Evolutionary conservation across 2,329 filamentous ascomycete species (phyloP).

Genomic region (Phaeosphaeria sp.): DNA sequence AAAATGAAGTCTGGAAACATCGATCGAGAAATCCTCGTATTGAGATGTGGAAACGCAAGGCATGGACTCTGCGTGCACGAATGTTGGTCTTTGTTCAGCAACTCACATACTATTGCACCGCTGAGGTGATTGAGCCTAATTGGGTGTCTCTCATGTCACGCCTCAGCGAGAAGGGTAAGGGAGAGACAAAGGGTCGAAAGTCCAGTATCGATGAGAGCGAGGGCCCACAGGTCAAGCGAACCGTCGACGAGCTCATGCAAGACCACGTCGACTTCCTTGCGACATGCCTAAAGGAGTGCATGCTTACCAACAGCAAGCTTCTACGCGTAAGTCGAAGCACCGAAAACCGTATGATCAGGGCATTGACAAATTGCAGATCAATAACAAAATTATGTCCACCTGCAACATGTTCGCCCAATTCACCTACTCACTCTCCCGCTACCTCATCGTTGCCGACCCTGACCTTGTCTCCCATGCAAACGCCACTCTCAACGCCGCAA

Average conservation of each 20-base stretch:
- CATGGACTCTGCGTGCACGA: slow-evolving; percentile 87
- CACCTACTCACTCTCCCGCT: slow-evolving; percentile 83
- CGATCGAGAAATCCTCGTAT: slow-evolving; percentile 74
- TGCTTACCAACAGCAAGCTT: slow-evolving; percentile 96
- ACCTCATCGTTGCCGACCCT: slow-evolving; percentile 82
- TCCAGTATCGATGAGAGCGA: slow-evolving; percentile 41
- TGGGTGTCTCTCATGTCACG: slow-evolving; percentile 94
- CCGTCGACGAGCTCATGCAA: slow-evolving; percentile 98
- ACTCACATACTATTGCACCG: slow-evolving; percentile 93
- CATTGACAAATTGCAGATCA: slow-evolving; percentile 68
- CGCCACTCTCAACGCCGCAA: slow-evolving; percentile 56
- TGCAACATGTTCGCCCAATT: slow-evolving; percentile 94
- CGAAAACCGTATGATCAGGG: background rate
- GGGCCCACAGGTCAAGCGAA: slow-evolving; percentile 65
- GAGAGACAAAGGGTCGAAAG: slow-evolving; percentile 53
- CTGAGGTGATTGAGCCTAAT: slow-evolving; percentile 97
- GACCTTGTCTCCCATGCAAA: slow-evolving; percentile 69
- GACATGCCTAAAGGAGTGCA: slow-evolving; percentile 97
- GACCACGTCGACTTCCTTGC: slow-evolving; percentile 98
- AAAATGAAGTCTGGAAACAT: slow-evolving; percentile 81
- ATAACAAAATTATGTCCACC: slow-evolving; percentile 95
- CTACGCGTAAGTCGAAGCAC: slow-evolving; percentile 69
- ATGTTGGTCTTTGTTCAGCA: slow-evolving; percentile 99
- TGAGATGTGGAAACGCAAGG: slow-evolving; percentile 90
- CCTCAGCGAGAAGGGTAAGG: slow-evolving; percentile 65